Conservation (phyloP, 116 monocot species). For the Iris pallida region DNA sequence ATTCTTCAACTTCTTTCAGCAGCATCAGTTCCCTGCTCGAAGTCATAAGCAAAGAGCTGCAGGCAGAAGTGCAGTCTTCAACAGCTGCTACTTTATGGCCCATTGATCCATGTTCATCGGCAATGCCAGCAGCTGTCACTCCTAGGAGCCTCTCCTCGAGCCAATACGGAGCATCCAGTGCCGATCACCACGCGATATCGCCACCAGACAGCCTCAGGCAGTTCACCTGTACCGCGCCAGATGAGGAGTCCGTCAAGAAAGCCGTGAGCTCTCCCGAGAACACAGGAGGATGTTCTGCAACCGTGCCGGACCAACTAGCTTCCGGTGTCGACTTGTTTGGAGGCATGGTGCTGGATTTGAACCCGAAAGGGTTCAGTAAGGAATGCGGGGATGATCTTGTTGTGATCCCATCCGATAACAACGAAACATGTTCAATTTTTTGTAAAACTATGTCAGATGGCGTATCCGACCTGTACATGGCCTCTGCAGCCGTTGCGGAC, state of each 20-base stretch:
- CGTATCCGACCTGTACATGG: conserved; percentile 26
- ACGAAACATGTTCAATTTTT: conserved; percentile 22
- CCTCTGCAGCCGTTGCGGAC: conserved; percentile 4
- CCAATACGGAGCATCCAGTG: conserved; percentile 6
- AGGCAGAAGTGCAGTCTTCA: not conserved
- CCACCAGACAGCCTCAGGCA: not conserved
- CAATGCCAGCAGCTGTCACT: conserved; percentile 12
- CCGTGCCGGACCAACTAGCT: conserved; percentile 8
- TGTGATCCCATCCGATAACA: conserved; percentile 17
- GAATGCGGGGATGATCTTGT: conserved; percentile 52
- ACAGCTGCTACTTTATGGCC: conserved; percentile 3
- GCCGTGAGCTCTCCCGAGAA: not conserved
- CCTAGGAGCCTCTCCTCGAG: conserved; percentile 7
- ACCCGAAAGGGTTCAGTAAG: conserved; percentile 14
- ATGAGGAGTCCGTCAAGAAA: too few species aligned
- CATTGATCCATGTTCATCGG: not conserved
- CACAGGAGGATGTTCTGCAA: conserved; percentile 1
- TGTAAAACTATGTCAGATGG: conserved; percentile 24
- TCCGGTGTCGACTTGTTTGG: conserved; percentile 53
- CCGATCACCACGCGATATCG: conserved; percentile 4
- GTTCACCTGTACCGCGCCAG: conserved; percentile 8
- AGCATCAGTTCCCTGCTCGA: conserved; percentile 9
- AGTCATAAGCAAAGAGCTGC: not conserved
- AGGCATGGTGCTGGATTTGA: conserved; percentile 56
- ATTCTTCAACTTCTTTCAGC: not conserved